Evolutionary conservation across 179 eudicot species (phyloP), one percentile per base, ranked within the genome.

Genomic region (Beta lomatogona): DNA sequence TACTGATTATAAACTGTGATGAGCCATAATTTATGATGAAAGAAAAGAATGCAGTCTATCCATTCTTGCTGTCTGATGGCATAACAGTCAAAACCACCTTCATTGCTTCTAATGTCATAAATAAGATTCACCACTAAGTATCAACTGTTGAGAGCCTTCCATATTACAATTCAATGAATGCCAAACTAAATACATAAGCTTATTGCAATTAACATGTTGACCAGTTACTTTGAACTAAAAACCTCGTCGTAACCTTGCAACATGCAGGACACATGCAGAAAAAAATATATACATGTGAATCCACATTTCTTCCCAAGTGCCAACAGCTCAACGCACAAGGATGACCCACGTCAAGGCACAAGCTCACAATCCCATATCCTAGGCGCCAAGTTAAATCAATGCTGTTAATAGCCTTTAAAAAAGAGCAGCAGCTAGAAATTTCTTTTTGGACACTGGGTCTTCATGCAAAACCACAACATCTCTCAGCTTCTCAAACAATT

Each of bases 391-490:
- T 59, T 64, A 18, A 48, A 66, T 21, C 77, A 82, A 71, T 28
- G 74, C 68, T 58, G 59, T 46, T 45, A 19, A 13, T 36, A 41
- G 72, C 46, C 54, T 53, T 78, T 72, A 88, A 69, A 81, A 84
- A 85, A 89, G 84, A 87, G 84, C 89, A 73, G 95, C 91, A 80
- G 88, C 89, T 61, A 95, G 76, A 82, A 91, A 91, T 89, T 89
- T 92, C 83, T 82, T 90, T 85, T 84, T 87, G 85, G 91, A 87
- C 50, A 31, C 87, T 18, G 94, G 93, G 45, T 90, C 98, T 83
- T 89, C 94, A 2, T 79, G 85, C 86, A 95, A 79, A 76, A 84
- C 81, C 44, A 86, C 99, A n/a, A 95, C 89, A 85, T 95, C 99
- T 67, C 70, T 90, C 85, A 95, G 86, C 85, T 88, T 95, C 55